Evolutionary conservation across 805 yeast species (phyloP).

Genomic region (Monosporozyma aquatica): DNA sequence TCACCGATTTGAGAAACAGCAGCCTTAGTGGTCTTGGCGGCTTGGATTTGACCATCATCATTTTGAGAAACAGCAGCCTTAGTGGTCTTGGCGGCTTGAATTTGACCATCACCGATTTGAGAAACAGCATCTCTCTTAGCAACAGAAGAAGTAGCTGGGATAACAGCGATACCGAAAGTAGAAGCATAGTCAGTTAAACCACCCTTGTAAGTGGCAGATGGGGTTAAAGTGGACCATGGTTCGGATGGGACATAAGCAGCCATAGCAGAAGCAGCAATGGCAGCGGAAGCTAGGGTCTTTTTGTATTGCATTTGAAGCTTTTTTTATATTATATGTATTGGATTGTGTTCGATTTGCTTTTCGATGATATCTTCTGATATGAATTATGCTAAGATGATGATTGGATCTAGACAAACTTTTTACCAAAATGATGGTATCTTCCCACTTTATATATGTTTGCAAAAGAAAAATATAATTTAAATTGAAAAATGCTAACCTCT

Average conservation of each 20-base stretch:
- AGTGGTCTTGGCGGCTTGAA: slow-evolving; percentile 33
- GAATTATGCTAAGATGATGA: no score
- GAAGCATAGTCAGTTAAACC: slow-evolving; percentile 47
- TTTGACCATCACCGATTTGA: slow-evolving; percentile 40
- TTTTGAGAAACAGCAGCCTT: slow-evolving; percentile 34
- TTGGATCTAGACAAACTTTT: no score
- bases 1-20: slow-evolving; percentile 50
- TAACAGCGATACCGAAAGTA: slow-evolving; percentile 63
- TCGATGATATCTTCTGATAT: no score
- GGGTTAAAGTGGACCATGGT: slow-evolving; percentile 65
- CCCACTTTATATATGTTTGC: no score
- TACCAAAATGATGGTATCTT: no score
- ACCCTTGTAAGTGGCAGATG: slow-evolving; percentile 45
- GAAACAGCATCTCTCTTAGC: slow-evolving; percentile 35
- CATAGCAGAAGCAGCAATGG: slow-evolving; percentile 36
- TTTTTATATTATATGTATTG: no score
- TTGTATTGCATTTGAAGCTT: slow-evolving; percentile 21
- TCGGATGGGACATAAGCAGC: slow-evolving; percentile 57
- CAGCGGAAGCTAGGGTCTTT: slow-evolving; percentile 26
- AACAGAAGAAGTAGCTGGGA: slow-evolving; percentile 29
- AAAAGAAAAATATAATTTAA: no score
- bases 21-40: slow-evolving; percentile 21
- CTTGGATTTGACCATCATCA: slow-evolving; percentile 25
- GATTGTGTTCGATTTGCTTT: no score
- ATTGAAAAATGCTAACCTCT: no score